Conservation (phyloP, 306 rosid genomes). For the Styphnolobium japonicum region DNA sequence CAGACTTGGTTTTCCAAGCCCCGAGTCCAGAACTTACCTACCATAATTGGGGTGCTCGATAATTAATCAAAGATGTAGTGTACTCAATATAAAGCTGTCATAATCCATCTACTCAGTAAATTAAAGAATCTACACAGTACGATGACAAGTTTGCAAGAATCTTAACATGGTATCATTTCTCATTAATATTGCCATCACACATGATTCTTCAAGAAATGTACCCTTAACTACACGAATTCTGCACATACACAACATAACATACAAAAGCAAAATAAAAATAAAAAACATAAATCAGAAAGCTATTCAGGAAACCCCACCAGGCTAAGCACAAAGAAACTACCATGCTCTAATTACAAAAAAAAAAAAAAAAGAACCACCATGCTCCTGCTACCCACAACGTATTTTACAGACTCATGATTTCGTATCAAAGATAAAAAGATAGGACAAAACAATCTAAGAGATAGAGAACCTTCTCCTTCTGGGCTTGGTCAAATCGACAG, state of each 20-base stretch:
- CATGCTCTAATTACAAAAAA: too few relatives aligned
- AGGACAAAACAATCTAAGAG: conserved; percentile 31
- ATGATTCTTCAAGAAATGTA: conserved; percentile 19
- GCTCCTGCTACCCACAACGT: not conserved
- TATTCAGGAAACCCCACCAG: not conserved
- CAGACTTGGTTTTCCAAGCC: not conserved
- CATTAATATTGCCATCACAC: not conserved
- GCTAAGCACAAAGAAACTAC: too few relatives aligned
- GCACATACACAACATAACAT: not conserved
- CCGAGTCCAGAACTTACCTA: too few relatives aligned
- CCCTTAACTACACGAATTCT: not conserved
- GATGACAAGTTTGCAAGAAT: conserved; percentile 6
- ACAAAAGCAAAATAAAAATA: not conserved
- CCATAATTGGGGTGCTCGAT: not conserved
- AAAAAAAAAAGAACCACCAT: too few relatives aligned
- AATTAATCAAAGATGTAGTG: not conserved
- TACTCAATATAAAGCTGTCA: not conserved
- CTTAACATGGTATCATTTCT: conserved; percentile 1
- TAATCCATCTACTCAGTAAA: conserved; percentile 2
- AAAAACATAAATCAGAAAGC: not conserved
- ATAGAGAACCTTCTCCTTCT: conserved; percentile 90
- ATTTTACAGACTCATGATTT: not conserved
- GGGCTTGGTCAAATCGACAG: conserved; percentile 62
- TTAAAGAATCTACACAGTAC: not conserved
- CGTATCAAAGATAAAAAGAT: too few relatives aligned